Evolutionary conservation across 495 filamentous ascomycete genomes (phyloP).

Genomic region (Neurospora sp.): DNA sequence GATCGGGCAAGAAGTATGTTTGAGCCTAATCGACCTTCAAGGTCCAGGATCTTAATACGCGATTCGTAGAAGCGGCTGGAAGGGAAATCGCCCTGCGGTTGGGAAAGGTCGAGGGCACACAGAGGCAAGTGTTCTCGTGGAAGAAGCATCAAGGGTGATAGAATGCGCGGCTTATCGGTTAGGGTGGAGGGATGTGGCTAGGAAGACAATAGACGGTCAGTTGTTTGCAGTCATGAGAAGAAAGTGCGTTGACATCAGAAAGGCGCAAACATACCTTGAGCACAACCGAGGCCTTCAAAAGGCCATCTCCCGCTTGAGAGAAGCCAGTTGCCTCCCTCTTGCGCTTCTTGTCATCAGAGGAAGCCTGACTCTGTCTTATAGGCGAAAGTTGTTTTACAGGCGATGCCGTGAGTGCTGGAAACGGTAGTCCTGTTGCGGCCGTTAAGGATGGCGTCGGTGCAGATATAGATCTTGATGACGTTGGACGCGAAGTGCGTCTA

Average conservation of each 20-base stretch:
- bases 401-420: background rate
- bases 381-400: background rate
- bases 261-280: slow-evolving; percentile 30
- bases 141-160: slow-evolving; percentile 51
- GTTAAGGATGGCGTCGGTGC: slow-evolving; percentile 21
- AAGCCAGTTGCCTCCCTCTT: slow-evolving; percentile 15
- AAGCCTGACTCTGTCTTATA: background rate
- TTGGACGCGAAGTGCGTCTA: slow-evolving; percentile 23
- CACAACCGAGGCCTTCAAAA: slow-evolving; percentile 37
- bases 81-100: slow-evolving; percentile 40
- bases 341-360: slow-evolving; percentile 14
- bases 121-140: slow-evolving; percentile 52
- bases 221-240: background rate
- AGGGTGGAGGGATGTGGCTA: slow-evolving; percentile 51
- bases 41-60: slow-evolving; percentile 52
- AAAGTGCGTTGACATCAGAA: background rate
- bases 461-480: slow-evolving; percentile 17
- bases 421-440: slow-evolving; percentile 10
- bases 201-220: slow-evolving; percentile 9
- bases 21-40: slow-evolving; percentile 42
- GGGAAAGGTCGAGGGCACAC: slow-evolving; percentile 47
- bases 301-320: slow-evolving; percentile 29
- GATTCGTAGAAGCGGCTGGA: slow-evolving; percentile 48
- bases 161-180: slow-evolving; percentile 46
- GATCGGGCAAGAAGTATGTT: slow-evolving; percentile 59